Conservation (phyloP, 306 rosid species). For the Prinsepia uniflora region DNA sequence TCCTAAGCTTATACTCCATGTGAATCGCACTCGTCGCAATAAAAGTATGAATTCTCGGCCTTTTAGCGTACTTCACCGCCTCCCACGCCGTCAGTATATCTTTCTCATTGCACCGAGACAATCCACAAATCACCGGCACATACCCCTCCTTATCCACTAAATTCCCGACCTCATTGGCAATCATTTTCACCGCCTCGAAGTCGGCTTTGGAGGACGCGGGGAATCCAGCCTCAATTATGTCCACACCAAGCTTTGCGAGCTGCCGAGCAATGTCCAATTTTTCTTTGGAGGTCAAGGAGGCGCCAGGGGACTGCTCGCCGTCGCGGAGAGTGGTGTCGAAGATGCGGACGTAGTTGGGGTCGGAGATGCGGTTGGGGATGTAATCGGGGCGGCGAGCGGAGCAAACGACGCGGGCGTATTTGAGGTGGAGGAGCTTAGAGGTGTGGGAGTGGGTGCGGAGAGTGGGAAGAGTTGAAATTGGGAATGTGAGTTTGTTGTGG, state of each 20-base stretch:
- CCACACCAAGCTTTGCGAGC: constrained; percentile 84
- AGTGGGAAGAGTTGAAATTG: background rate
- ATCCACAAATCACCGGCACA: constrained; percentile 86
- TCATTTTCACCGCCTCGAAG: constrained; percentile 68
- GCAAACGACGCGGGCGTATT: background rate
- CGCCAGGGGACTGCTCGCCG: constrained; percentile 99
- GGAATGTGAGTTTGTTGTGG: constrained; percentile 8
- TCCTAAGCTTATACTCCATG: constrained; percentile 73
- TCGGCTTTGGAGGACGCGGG: constrained; percentile 84
- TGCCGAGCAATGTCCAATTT: constrained; percentile 84
- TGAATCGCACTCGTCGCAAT: constrained; percentile 95
- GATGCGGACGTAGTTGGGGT: constrained; percentile 73
- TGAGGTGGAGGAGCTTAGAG: background rate
- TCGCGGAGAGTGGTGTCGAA: constrained; percentile 98
- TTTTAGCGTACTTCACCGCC: constrained; percentile 75
- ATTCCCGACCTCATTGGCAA: constrained; percentile 76
- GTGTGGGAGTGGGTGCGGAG: background rate
- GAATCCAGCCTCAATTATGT: constrained; percentile 89
- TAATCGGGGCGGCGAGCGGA: constrained; percentile 60
- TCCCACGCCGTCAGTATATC: constrained; percentile 90
- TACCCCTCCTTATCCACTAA: constrained; percentile 60
- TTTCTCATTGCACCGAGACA: constrained; percentile 75
- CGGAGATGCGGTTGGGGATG: constrained; percentile 77
- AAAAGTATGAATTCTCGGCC: constrained; percentile 82
- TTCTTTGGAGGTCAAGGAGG: constrained; percentile 85